Conservation (phyloP, 2,329 filamentous ascomycete species). For the Trichoderma breve region DNA sequence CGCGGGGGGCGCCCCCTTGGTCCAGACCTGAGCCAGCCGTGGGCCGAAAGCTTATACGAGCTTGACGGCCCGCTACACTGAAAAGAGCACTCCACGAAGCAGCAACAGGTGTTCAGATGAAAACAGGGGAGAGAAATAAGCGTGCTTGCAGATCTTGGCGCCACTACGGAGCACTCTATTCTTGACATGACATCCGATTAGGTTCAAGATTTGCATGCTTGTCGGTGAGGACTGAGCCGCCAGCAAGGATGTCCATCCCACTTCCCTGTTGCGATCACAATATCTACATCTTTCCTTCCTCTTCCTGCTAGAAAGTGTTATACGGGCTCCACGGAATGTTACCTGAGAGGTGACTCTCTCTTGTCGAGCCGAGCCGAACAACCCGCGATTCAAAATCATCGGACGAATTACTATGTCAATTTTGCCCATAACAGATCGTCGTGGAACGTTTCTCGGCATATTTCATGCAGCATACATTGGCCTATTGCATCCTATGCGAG, state of each 20-base stretch:
- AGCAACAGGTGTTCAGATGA: not conserved
- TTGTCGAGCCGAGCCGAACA: not conserved
- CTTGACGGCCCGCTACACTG: not conserved
- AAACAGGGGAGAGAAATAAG: not conserved
- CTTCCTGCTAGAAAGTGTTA: not conserved
- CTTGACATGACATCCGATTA: not conserved
- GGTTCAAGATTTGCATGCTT: not conserved
- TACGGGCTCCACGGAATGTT: not conserved
- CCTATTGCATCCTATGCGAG: not conserved
- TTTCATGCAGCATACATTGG: not conserved
- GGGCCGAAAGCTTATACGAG: conserved; percentile 2
- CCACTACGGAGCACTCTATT: not conserved
- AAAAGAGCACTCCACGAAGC: not conserved
- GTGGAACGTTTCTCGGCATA: not conserved
- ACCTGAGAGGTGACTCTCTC: not conserved
- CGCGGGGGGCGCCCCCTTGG: not conserved
- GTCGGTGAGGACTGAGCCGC: not conserved
- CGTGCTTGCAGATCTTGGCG: conserved; percentile 2
- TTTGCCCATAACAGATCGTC: not conserved
- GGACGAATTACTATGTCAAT: not conserved
- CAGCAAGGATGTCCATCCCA: not conserved
- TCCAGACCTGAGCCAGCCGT: not conserved
- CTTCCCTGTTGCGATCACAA: not conserved
- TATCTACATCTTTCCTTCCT: not conserved
- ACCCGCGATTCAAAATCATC: not conserved